A percentile compares a stretch with the other conserved stretches of the same genome.
phyloP scores from a whole-genome alignment of 176 grass and related monocot species.

The Calamus simplicifolius region DNA sequence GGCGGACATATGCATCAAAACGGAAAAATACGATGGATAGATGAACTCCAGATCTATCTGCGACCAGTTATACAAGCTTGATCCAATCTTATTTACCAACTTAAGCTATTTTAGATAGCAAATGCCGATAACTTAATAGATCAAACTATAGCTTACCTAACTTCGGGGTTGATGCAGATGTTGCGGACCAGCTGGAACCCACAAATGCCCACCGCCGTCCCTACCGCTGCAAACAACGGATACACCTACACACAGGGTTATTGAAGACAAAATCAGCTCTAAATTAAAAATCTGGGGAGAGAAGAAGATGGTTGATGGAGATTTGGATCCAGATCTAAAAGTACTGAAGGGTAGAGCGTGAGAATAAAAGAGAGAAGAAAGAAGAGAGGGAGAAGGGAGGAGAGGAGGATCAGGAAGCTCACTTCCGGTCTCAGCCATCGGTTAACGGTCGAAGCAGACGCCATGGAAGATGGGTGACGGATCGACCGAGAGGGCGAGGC shows the following conservation, averaged over 20 bases:
- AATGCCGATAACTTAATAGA: too few species aligned
- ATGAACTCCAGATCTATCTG: too few species aligned
- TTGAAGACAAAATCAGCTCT: background rate
- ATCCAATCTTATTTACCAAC: too few species aligned
- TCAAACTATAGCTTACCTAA: conserved; percentile 31
- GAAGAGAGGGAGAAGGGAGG: background rate
- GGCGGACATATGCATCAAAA: too few species aligned
- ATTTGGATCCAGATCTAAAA: too few species aligned
- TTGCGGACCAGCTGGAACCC: conserved; percentile 51
- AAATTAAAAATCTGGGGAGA: too few species aligned
- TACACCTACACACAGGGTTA: conserved; percentile 44
- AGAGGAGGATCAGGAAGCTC: background rate
- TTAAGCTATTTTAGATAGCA: too few species aligned
- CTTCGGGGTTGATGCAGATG: conserved; percentile 79
- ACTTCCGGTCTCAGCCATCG: conserved; percentile 84
- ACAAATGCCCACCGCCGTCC: conserved; percentile 62
- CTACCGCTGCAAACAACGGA: conserved; percentile 78
- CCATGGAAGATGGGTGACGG: conserved; percentile 28
- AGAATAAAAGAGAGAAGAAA: background rate
- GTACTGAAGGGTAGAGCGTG: too few species aligned
- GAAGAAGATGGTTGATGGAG: too few species aligned
- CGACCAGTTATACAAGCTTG: too few species aligned
- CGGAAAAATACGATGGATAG: too few species aligned
- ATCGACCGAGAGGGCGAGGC: too few species aligned
- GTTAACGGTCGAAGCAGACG: conserved; percentile 26